Evolutionary conservation across 345 rosid species (phyloP).

Genomic region (Eucalyptus marginata): DNA sequence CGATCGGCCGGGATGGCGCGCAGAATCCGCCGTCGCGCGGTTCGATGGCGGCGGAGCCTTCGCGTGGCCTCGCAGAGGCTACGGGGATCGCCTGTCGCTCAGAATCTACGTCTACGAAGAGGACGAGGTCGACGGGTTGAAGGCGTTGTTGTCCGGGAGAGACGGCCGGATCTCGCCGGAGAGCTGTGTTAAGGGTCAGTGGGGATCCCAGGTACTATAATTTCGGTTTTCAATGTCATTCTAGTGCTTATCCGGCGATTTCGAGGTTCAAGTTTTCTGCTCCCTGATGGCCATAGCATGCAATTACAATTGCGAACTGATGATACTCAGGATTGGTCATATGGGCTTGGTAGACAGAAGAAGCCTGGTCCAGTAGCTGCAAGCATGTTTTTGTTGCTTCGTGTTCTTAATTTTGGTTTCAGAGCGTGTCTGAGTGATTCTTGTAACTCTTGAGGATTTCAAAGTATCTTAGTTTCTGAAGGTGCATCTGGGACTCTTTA

Average conservation of each 20-base stretch:
- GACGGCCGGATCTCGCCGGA: constrained; percentile 43
- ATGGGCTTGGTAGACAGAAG: neutral
- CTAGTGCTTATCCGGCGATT: neutral
- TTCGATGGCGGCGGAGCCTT: constrained; percentile 4
- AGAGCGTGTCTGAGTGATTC: neutral
- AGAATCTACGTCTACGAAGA: constrained; percentile 88
- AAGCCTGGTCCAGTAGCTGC: neutral
- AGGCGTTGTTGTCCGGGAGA: constrained; percentile 59
- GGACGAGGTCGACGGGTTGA: constrained; percentile 71
- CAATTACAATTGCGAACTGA: neutral
- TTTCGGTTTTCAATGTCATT: neutral
- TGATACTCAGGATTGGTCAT: neutral
- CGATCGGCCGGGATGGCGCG: neutral
- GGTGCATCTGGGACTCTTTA: too few species aligned
- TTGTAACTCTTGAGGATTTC: neutral
- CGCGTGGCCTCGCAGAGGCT: constrained; percentile 57
- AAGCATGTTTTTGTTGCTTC: neutral
- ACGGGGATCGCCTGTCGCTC: constrained; percentile 49
- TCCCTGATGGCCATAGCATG: neutral
- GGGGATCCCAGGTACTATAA: constrained; percentile 83
- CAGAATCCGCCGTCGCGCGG: neutral
- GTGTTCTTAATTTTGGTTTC: neutral
- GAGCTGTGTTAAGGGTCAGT: constrained; percentile 78
- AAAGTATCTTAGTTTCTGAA: too few species aligned
- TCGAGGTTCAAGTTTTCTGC: neutral